Percentiles rank a stretch among this genome's conserved stretches.
Evolutionary conservation across 495 filamentous ascomycete species (phyloP).

Genomic region (Lasiosphaeriaceae sp.): DNA sequence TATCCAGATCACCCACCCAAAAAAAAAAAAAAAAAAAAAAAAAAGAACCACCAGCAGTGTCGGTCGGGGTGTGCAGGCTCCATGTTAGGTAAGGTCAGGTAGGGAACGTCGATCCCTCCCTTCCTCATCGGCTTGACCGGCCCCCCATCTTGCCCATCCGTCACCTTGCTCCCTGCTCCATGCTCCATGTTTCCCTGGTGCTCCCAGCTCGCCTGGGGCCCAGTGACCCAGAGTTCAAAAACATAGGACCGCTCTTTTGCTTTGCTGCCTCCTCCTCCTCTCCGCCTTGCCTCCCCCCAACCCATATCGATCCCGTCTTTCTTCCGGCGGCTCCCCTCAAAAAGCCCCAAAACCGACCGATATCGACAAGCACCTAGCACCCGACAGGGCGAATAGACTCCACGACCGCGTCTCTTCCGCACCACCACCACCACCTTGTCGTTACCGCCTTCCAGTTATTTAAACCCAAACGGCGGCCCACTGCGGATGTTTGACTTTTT

Average conservation of each 20-base stretch:
- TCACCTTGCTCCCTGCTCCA: conserved; percentile 4
- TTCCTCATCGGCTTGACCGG: conserved; percentile 18
- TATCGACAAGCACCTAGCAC: too few relatives aligned
- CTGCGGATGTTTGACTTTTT: background rate
- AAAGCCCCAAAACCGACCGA: too few relatives aligned
- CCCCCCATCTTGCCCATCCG: conserved; percentile 10
- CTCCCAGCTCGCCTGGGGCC: too few relatives aligned
- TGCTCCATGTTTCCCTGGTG: background rate
- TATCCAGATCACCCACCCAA: background rate
- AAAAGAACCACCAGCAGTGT: conserved; percentile 1
- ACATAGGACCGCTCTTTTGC: background rate
- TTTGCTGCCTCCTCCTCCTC: background rate
- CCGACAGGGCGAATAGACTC: too few relatives aligned
- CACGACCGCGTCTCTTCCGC: too few relatives aligned
- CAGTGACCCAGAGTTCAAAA: background rate
- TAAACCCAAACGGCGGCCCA: too few relatives aligned
- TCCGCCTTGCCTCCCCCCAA: background rate
- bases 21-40: background rate
- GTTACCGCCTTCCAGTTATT: background rate
- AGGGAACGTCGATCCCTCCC: conserved; percentile 26
- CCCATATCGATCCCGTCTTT: too few relatives aligned
- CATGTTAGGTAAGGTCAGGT: too few relatives aligned
- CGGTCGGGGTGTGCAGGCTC: conserved; percentile 14
- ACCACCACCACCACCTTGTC: background rate
- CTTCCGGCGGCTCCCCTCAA: background rate